Evolutionary conservation across 2,329 filamentous ascomycete genomes (phyloP), one percentile per base, ranked within the genome.

Genomic region (Ophiognomonia clavigignenti-juglandacearum): DNA sequence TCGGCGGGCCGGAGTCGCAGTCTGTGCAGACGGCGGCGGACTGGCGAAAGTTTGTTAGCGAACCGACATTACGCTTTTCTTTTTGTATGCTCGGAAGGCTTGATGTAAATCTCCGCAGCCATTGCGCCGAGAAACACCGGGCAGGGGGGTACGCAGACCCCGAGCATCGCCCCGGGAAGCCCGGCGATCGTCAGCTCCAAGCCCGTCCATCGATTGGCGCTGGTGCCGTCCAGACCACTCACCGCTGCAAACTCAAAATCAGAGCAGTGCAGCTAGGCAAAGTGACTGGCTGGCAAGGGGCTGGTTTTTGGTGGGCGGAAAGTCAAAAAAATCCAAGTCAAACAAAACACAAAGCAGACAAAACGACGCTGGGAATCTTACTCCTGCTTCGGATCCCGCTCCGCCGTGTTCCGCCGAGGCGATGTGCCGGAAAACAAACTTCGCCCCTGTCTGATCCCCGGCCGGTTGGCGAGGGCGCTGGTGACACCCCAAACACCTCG

Each of bases 361-460:
- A 20, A 13, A 9, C 3, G 16, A 20, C 18, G 34, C 18, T 6
- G 35, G 31, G 31, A 6, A 18, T 10, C 50, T 52, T 49, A 52
- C 50, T 38, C 39, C 27, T 45, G 42, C 10, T 32, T 47, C 38
- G 29, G 29, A n/a, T 43, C 43, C 35, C 46, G 46, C 39, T 51
- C 45, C 22, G 43, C 39, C 29, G 19, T 38, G 19, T 32, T 49
- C 39, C 34, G 39, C 29, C 46, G 45, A 19, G 42, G 27, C 24
- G 4, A 39, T 26, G 46, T 52, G 38, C 26, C 29, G 22, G 50
- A 52, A 36, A 52, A 42, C 31, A 49, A 49, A 22, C 34, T 29
- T 31, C 50, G 40, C 9, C 22, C 23, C n/a, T 52, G 50, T 6
- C 19, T 19, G 19, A 38, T 32, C 27, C 34, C 39, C 20, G 38